phyloP scores from a whole-genome alignment of 2,329 filamentous ascomycete species.

The Aspergillus fructus region DNA sequence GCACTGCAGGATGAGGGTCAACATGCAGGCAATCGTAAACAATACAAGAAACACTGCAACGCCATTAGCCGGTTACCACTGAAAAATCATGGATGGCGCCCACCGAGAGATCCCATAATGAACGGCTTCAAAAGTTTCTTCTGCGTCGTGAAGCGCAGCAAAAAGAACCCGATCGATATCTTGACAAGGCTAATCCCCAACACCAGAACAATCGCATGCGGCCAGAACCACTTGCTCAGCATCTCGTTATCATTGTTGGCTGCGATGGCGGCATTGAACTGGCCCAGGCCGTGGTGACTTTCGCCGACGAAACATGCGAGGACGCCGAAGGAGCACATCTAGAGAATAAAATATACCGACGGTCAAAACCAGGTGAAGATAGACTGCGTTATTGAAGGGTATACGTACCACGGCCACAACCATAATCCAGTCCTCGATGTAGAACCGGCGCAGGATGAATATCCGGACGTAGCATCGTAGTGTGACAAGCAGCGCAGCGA shows the following conservation, averaged over 20 bases:
- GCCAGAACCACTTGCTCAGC: constrained; percentile 2
- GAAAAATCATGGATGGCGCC: not conserved
- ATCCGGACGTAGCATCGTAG: constrained; percentile 50
- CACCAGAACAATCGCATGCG: constrained; percentile 18
- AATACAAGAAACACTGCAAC: constrained; percentile 17
- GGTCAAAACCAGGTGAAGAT: too few species aligned
- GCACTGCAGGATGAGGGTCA: constrained; percentile 51
- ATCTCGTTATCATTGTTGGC: not conserved
- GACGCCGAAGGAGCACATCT: constrained; percentile 26
- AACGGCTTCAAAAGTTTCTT: constrained; percentile 34
- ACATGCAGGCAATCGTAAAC: constrained; percentile 21
- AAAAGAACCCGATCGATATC: constrained; percentile 43
- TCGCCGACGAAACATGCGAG: constrained; percentile 47
- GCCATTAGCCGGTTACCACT: not conserved
- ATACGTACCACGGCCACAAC: constrained; percentile 41
- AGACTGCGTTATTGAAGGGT: not conserved
- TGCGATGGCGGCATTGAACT: constrained; percentile 12
- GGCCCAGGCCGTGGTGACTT: constrained; percentile 47
- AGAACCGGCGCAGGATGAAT: constrained; percentile 48
- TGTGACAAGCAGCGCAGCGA: constrained; percentile 40
- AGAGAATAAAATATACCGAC: too few species aligned
- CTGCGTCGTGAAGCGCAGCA: constrained; percentile 43
- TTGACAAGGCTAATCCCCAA: constrained; percentile 45
- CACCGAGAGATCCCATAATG: constrained; percentile 39
- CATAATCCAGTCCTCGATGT: constrained; percentile 52